A percentile compares a stretch with the other conserved stretches of the same genome.
Conservation (phyloP, 164 flowering plant genomes). For the Umbilicus rupestris region DNA sequence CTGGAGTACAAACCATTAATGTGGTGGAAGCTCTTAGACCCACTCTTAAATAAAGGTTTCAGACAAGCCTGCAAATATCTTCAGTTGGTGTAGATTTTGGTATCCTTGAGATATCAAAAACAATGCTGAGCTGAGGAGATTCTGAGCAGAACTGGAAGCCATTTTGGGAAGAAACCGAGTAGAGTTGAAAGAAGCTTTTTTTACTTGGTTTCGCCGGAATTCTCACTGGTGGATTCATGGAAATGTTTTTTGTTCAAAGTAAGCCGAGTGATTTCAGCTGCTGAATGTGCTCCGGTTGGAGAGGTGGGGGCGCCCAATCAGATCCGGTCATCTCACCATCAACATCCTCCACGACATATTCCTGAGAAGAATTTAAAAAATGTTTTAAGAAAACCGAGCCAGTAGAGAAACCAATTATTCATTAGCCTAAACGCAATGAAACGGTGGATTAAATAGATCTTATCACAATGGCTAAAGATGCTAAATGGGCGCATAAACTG, state of each 20-base stretch:
- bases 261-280: constrained; percentile 92
- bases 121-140: too few species aligned
- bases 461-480: background rate
- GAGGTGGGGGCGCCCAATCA: constrained; percentile 85
- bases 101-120: background rate
- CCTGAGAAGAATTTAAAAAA: constrained; percentile 36
- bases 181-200: background rate
- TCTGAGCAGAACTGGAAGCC: too few species aligned
- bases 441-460: background rate
- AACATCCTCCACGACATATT: constrained; percentile 97
- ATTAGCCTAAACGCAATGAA: too few species aligned
- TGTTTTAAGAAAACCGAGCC: background rate
- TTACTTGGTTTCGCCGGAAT: too few species aligned
- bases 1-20: too few species aligned
- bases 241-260: constrained; percentile 26
- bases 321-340: constrained; percentile 82
- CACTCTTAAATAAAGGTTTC: too few species aligned
- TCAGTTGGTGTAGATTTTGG: background rate
- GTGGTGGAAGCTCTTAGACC: too few species aligned
- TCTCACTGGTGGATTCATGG: too few species aligned
- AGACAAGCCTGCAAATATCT: background rate
- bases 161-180: too few species aligned
- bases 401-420: too few species aligned
- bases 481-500: background rate
- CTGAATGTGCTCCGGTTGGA: constrained; percentile 82